Base-by-base conservation (phyloP, 139 green algal species). In the Micractinium sp. region DNA sequence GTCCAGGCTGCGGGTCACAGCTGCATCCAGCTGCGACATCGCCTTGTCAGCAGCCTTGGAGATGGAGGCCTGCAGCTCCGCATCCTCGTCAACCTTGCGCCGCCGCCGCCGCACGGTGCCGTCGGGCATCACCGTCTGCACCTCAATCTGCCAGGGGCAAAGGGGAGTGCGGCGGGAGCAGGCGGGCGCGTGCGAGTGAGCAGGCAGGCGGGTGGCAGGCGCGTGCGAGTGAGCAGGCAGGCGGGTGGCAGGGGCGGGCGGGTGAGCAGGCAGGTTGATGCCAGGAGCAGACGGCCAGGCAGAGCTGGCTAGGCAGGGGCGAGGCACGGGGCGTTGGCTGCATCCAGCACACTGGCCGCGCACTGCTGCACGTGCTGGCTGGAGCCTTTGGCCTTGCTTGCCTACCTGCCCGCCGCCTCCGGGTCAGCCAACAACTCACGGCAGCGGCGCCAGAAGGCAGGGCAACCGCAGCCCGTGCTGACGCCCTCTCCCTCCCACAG, bases 21-120 rank as follows among this genome's bases (percentile, higher is more conserved):
- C 81, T 16, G 38, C 74, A 27, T 91, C 81, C 74, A 92, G 73
- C 73, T 92, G 77, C 53, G 87, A 66, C 74, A 92, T 85, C 13
- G 90, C 90, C 29, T 69, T 71, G 31, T 86, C 86, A 13, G 67
- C 81, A 2, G 77, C 86, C 25, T 67, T 66, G 60, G 76, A 63
- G 27, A 90, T 83, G 36, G 73, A 35, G 25, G 82, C 39, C 74
- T 79, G 86, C 86, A 53, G 60, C 86, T 41, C 60, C 4, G 81
- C 67, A 13, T 87, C 61, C 23, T 85, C 86, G 38, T 77, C 86
- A 23, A 81, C 77, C 31, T 82, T 87, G 4, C 67, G 75, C 31
- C 88, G 63, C 41, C 33, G 39, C 39, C 84, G 84, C 7, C 80
- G 36, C 27, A 27, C 36, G 47, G 16, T 85, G 80, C 47, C 61